phyloP scores from a whole-genome alignment of 331 rosid species.

The Cydonia oblonga region DNA sequence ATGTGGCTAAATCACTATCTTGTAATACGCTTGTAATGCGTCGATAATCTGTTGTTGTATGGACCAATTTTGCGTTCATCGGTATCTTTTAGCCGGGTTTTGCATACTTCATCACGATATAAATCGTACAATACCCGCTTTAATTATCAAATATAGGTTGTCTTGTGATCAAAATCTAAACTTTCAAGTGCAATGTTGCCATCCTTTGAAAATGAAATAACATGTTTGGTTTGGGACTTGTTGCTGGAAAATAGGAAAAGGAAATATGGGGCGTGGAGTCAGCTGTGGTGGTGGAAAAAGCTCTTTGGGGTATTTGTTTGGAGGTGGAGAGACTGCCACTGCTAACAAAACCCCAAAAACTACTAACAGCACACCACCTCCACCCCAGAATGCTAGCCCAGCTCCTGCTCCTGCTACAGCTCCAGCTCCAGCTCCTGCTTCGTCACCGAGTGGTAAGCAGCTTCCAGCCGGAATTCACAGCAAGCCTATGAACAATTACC shows the following conservation, averaged over 20 bases:
- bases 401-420: not conserved
- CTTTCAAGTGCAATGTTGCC: not conserved
- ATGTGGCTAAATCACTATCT: not conserved
- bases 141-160: not conserved
- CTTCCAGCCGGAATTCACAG: slow-evolving; percentile 33
- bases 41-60: not conserved
- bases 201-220: not conserved
- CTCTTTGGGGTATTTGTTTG: slow-evolving; percentile 75
- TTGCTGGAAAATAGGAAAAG: not conserved
- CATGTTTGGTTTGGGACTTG: not conserved
- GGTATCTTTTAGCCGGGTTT: not conserved
- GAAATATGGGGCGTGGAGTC: slow-evolving; percentile 66
- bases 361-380: not conserved
- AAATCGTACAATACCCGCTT: not conserved
- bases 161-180: not conserved
- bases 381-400: not conserved
- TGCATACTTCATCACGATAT: not conserved
- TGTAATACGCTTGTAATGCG: not conserved
- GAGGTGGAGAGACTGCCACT: slow-evolving; percentile 41
- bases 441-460: not conserved
- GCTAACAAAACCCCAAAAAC: slow-evolving; percentile 3
- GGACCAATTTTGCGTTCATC: not conserved
- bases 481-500: slow-evolving; percentile 30
- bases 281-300: slow-evolving; percentile 79
- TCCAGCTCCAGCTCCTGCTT: not conserved